These are phyloP conservation scores for Leptomonas seymouri DNA, from an alignment of 208 protist species.

Conservation along the genomic window DNA sequence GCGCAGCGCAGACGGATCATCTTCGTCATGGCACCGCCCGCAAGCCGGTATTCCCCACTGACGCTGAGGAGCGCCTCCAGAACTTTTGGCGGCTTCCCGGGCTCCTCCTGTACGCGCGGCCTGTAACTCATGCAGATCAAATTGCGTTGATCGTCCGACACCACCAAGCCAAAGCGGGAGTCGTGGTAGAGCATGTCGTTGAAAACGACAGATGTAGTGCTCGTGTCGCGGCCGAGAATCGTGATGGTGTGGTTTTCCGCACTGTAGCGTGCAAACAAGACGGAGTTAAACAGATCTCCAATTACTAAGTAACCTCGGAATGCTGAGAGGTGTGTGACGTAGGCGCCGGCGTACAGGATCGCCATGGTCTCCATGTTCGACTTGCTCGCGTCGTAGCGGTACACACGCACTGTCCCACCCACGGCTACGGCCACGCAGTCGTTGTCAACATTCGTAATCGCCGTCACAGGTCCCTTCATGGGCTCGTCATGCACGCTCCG, in stretches of 20 bases:
- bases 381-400: slow-evolving; percentile 63
- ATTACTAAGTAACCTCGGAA: slow-evolving; percentile 83
- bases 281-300: slow-evolving; percentile 77
- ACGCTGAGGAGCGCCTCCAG: slow-evolving; percentile 73
- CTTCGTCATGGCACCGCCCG: slow-evolving; percentile 63
- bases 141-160: slow-evolving; percentile 75
- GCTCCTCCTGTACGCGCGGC: slow-evolving; percentile 52
- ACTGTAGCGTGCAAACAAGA: slow-evolving; percentile 75
- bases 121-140: slow-evolving; percentile 79
- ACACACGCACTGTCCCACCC: slow-evolving; percentile 84
- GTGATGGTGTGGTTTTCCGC: slow-evolving; percentile 79
- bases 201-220: slow-evolving; percentile 58
- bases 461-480: slow-evolving; percentile 81
- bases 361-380: slow-evolving; percentile 67
- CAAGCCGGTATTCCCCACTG: slow-evolving; percentile 78
- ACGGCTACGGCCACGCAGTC: slow-evolving; percentile 73
- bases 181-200: slow-evolving; percentile 82
- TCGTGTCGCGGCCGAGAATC: slow-evolving; percentile 70
- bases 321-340: slow-evolving; percentile 71
- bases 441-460: slow-evolving; percentile 48
- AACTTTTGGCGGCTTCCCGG: slow-evolving; percentile 34
- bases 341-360: slow-evolving; percentile 84
- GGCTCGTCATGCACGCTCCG: slow-evolving; percentile 72
- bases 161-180: slow-evolving; percentile 66
- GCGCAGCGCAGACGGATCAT: slow-evolving; percentile 63